Conservation (phyloP, 2,329 filamentous ascomycete species). For the Chaetomium globosum region DNA sequence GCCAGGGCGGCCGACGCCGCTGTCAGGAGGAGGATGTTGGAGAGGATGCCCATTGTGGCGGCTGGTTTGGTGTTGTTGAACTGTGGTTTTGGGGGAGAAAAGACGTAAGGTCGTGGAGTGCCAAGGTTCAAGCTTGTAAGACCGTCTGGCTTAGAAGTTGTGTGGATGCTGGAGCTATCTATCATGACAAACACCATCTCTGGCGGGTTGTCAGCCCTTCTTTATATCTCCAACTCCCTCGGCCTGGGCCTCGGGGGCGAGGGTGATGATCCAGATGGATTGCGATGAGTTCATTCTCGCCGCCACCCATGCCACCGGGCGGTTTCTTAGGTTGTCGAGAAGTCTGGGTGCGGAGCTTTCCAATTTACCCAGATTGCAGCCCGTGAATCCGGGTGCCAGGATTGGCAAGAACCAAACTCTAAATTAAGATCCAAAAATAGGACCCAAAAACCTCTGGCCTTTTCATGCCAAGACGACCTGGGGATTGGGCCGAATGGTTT, state of each 20-base stretch:
- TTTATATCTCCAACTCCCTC: constrained; percentile 13
- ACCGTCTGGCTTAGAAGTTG: background rate
- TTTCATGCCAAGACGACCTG: constrained; percentile 16
- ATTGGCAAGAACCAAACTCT: constrained; percentile 33
- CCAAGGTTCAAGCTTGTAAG: background rate
- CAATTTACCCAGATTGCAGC: constrained; percentile 39
- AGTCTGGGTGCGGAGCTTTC: constrained; percentile 33
- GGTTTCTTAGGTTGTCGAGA: constrained; percentile 23
- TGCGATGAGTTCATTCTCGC: constrained; percentile 20
- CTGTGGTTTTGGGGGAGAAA: background rate
- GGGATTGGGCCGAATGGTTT: constrained; percentile 14
- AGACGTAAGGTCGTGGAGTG: background rate
- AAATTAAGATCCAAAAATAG: constrained; percentile 38
- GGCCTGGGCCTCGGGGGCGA: constrained; percentile 10
- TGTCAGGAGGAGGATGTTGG: constrained; percentile 32
- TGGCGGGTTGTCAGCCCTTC: background rate
- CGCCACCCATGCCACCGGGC: constrained; percentile 26
- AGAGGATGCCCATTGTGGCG: constrained; percentile 35
- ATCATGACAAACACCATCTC: background rate
- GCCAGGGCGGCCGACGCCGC: constrained; percentile 33
- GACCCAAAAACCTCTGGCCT: constrained; percentile 12
- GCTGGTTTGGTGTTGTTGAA: background rate
- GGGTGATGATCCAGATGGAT: constrained; percentile 18
- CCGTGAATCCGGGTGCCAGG: constrained; percentile 35
- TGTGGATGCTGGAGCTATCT: constrained; percentile 1